Percentiles rank a stretch among this genome's conserved stretches.
Evolutionary conservation across 768 basidiomycete species (phyloP).

Genomic region (Naematelia encephala): DNA sequence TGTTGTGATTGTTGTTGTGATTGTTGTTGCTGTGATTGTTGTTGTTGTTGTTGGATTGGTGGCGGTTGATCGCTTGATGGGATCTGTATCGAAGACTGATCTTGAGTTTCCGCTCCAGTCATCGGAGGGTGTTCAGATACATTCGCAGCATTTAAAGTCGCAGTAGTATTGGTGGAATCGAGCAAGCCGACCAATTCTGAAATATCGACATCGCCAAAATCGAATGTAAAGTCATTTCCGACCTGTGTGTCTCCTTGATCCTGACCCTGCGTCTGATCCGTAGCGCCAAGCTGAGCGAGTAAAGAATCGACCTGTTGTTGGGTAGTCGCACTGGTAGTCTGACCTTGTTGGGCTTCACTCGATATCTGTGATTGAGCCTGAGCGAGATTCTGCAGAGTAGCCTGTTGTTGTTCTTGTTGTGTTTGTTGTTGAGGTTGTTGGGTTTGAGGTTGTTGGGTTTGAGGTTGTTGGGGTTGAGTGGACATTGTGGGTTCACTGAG

Average conservation of each 20-base stretch:
- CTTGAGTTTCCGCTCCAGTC: not conserved
- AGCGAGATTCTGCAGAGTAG: too few species aligned
- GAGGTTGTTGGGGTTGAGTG: not conserved
- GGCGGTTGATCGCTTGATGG: constrained; percentile 4
- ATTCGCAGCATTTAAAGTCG: too few species aligned
- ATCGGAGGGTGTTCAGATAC: too few species aligned
- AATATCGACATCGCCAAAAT: constrained; percentile 3
- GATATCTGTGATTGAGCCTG: too few species aligned
- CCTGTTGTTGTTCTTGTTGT: not conserved
- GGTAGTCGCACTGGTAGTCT: too few species aligned
- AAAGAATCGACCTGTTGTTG: not conserved
- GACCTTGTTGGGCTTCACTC: too few species aligned
- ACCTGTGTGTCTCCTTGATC: not conserved
- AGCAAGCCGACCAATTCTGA: constrained; percentile 3
- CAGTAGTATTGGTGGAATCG: not conserved
- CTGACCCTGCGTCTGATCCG: not conserved
- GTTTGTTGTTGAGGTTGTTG: not conserved
- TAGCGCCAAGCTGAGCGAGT: not conserved
- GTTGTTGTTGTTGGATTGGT: not conserved
- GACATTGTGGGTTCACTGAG: not conserved
- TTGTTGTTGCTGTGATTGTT: constrained; percentile 1
- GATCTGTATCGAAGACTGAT: too few species aligned
- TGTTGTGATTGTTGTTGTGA: not conserved
- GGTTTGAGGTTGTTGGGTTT: not conserved
- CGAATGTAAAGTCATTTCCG: not conserved